Evolutionary conservation across 2,329 filamentous ascomycete genomes (phyloP), one percentile per base, ranked within the genome.

Genomic region (Aureobasidium sp.): DNA sequence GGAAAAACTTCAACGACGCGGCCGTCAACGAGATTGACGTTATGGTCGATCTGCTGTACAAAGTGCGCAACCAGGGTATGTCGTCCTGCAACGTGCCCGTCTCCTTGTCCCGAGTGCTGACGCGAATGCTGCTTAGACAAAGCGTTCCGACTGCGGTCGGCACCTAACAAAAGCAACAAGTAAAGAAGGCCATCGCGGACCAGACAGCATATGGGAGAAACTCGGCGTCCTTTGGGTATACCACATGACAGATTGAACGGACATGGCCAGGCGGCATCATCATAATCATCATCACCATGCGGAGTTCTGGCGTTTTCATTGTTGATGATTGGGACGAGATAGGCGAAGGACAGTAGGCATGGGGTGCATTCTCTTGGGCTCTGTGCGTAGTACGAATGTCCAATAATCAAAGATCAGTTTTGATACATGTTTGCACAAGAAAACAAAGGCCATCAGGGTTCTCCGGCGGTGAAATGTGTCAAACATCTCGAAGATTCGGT

Each of bases 1-100:
- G 89, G 66, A 92, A 91, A 73, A 89, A 94, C 75, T 94, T 94
- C 77, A 94, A 94, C 71, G 85, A 84, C 37, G 81, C 89, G 66
- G 88, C 87, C 17, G 84, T 93, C 44, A 87, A 86, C 66, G 90
- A 95, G 77, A 91, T 87, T 71, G 90, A 94, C 68, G 87, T 91
- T 66, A 88, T 94, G 62, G 88, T 92, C 62, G 88, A 89, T 66
- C 85, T 91, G 71, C 79, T 91, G 64, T 89, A 90, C 79, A 88
- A 86, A 70, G 81, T 89, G 34, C 80, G 82, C 70, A 82, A 81
- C 66, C 79, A 85, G 64, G 82, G 83, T 75, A 77, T 71, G 70
- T 68, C 17, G 9, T 15, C 31, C 31, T 29, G 27, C 2, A 12
- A 45, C 39, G n/a, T 11, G 9, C 34, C 36, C 25, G 12, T 42